phyloP scores from a whole-genome alignment of 371 early-diverging fungal species.

The Mucor irregularis region DNA sequence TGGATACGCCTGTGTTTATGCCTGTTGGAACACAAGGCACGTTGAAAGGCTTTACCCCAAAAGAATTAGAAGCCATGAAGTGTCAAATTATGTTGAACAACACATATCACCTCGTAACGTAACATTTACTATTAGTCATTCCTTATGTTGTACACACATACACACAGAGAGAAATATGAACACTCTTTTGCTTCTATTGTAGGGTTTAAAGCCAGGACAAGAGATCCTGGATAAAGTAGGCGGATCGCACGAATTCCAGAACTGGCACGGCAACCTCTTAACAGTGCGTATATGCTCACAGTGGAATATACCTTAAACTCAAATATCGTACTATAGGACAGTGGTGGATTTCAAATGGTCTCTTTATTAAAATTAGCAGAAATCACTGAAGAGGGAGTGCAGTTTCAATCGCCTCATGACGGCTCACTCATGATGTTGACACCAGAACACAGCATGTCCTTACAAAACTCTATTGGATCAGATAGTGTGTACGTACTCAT shows the following conservation, averaged over 20 bases:
- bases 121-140: background rate
- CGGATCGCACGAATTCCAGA: conserved; percentile 88
- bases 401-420: conserved; percentile 85
- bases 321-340: background rate
- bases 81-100: conserved; percentile 93
- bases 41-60: conserved; percentile 83
- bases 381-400: conserved; percentile 92
- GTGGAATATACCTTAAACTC: background rate
- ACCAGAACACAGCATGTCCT: too few relatives aligned
- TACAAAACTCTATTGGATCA: conserved; percentile 92
- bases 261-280: conserved; percentile 82
- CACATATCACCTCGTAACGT: conserved; percentile 82
- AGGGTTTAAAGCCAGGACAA: conserved; percentile 65
- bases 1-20: conserved; percentile 93
- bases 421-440: conserved; percentile 76
- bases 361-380: conserved; percentile 67
- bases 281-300: conserved; percentile 54
- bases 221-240: conserved; percentile 75
- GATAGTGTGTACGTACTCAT: conserved; percentile 95
- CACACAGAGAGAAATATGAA: too few relatives aligned
- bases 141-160: background rate
- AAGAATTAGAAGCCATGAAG: conserved; percentile 76
- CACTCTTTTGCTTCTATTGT: background rate
- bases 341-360: background rate
- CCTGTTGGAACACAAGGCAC: conserved; percentile 96